phyloP scores from a whole-genome alignment of 345 rosid species.

The Eucalyptus leucophloia region DNA sequence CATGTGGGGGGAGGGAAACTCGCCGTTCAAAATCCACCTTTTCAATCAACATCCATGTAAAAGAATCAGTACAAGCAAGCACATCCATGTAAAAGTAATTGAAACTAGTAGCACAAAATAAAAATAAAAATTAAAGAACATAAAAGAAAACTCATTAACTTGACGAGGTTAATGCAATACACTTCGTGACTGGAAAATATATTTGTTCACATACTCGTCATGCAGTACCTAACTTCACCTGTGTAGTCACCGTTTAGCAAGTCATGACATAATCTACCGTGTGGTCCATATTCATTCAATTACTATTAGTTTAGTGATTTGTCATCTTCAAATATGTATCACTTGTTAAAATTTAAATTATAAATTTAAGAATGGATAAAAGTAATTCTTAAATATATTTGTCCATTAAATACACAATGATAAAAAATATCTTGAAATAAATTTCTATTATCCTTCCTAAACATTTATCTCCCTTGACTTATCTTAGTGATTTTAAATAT shows the following conservation, averaged over 20 bases:
- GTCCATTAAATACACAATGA: not conserved
- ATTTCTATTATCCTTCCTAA: not conserved
- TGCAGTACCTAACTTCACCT: not conserved
- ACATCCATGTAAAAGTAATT: not conserved
- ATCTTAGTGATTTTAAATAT: not conserved
- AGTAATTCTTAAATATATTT: not conserved
- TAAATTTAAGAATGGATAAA: not conserved
- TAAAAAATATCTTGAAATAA: not conserved
- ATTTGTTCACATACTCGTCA: not conserved
- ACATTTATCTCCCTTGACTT: not conserved
- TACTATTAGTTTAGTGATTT: not conserved
- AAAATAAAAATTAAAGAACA: not conserved
- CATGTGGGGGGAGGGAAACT: not conserved
- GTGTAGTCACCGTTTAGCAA: not conserved
- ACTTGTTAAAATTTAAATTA: not conserved
- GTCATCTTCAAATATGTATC: not conserved
- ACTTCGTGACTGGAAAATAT: not conserved
- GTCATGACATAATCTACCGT: not conserved
- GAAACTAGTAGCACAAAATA: not conserved
- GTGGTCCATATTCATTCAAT: not conserved
- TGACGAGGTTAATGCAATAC: not conserved
- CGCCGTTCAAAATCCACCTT: not conserved
- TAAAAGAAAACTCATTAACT: not conserved
- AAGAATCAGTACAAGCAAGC: not conserved
- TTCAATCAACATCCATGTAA: not conserved